Percentiles rank a stretch among this genome's conserved stretches.
Evolutionary conservation across 495 filamentous ascomycete species (phyloP).

Genomic region (Usnea hakonensis): DNA sequence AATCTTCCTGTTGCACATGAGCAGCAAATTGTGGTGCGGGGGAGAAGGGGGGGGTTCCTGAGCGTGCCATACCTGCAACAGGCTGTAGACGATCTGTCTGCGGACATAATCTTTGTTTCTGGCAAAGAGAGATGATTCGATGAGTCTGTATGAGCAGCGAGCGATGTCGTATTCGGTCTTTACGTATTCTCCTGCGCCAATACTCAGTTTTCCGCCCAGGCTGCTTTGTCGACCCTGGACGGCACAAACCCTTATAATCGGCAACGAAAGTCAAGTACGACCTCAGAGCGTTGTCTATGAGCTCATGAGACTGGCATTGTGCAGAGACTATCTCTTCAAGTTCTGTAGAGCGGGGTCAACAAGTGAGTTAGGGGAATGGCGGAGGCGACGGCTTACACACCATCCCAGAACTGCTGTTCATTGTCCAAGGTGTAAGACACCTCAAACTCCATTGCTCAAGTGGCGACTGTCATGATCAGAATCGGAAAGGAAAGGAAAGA

Average conservation of each 20-base stretch:
- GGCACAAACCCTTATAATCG: slow-evolving; percentile 55
- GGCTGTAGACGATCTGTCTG: slow-evolving; percentile 81
- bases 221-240: slow-evolving; percentile 4
- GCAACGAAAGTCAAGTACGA: slow-evolving; percentile 74
- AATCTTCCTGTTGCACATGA: slow-evolving; percentile 56
- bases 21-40: slow-evolving; percentile 14
- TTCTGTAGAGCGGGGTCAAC: slow-evolving; percentile 43
- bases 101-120: slow-evolving; percentile 79
- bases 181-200: slow-evolving; percentile 62
- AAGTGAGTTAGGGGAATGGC: slow-evolving; percentile 11
- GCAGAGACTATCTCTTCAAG: slow-evolving; percentile 71
- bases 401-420: slow-evolving; percentile 90
- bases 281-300: slow-evolving; percentile 81
- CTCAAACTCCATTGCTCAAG: slow-evolving; percentile 51
- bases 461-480: slow-evolving; percentile 7
- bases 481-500: background rate
- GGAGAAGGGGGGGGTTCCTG: no score
- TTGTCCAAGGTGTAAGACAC: slow-evolving; percentile 63
- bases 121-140: slow-evolving; percentile 65
- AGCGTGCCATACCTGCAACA: slow-evolving; percentile 61
- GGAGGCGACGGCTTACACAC: slow-evolving; percentile 41
- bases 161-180: slow-evolving; percentile 78
- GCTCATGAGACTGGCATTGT: slow-evolving; percentile 63
- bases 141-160: slow-evolving; percentile 72
- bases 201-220: slow-evolving; percentile 5